Conservation (phyloP, 2,329 filamentous ascomycete species). For the Aaosphaeria pasadenensis region DNA sequence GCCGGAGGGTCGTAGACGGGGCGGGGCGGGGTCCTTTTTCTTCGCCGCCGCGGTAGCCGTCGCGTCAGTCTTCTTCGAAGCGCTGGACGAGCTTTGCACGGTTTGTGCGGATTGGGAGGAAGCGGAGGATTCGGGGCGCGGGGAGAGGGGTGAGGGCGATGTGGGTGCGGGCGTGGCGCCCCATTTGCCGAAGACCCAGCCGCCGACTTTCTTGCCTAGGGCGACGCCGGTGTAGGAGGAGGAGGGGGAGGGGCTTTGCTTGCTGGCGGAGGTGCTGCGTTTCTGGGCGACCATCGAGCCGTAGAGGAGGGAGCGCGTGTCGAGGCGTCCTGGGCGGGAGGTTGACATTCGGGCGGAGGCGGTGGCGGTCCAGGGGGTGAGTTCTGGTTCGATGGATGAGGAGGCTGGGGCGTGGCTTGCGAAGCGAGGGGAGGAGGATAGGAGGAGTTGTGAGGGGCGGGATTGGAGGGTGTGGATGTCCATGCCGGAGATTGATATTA, state of each 20-base stretch:
- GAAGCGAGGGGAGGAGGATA: constrained; percentile 50
- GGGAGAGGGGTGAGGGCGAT: neutral
- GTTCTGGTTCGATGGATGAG: constrained; percentile 35
- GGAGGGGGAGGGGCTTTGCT: neutral
- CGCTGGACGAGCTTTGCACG: neutral
- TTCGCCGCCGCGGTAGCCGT: neutral
- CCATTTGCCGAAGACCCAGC: constrained; percentile 65
- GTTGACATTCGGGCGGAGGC: constrained; percentile 51
- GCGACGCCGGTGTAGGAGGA: constrained; percentile 1
- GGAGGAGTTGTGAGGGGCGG: constrained; percentile 71
- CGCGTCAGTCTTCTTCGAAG: neutral
- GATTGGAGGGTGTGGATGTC: constrained; percentile 82
- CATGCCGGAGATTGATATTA: constrained; percentile 81
- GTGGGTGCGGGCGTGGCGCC: constrained; percentile 50
- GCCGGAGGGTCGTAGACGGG: constrained; percentile 27
- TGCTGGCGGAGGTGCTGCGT: constrained; percentile 6
- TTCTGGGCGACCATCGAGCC: constrained; percentile 26
- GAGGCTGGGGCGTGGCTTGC: constrained; percentile 44
- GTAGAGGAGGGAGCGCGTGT: constrained; percentile 54
- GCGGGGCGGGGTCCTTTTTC: constrained; percentile 3
- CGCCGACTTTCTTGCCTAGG: constrained; percentile 57
- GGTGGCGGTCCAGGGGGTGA: constrained; percentile 45
- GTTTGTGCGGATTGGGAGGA: constrained; percentile 1
- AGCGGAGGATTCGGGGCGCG: constrained; percentile 12
- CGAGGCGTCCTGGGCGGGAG: constrained; percentile 32